These are phyloP conservation scores for Ogataea allantospora DNA, from an alignment of 805 yeast species.

Conservation along the genomic window DNA sequence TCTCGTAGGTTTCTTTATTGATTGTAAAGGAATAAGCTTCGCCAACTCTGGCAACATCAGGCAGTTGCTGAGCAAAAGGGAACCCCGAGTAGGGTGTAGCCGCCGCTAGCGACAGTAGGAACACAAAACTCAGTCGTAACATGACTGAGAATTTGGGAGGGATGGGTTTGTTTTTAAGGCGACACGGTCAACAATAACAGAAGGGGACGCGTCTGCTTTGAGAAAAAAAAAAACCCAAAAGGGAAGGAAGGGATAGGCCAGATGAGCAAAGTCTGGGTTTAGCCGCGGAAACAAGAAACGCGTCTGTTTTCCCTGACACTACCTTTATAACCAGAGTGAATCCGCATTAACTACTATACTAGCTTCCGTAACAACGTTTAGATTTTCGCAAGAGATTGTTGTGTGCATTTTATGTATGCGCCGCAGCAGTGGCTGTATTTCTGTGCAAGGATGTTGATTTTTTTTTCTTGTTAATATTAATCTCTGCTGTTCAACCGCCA, in stretches of 20 bases:
- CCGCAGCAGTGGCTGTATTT: background rate
- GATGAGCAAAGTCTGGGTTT: background rate
- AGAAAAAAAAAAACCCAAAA: slow-evolving; percentile 4
- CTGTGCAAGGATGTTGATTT: slow-evolving; percentile 10
- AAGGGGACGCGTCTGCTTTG: slow-evolving; percentile 8
- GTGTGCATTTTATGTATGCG: too few species aligned
- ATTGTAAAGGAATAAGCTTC: slow-evolving; percentile 62
- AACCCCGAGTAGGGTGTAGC: slow-evolving; percentile 61
- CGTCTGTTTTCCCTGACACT: too few species aligned
- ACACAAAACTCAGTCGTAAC: slow-evolving; percentile 9
- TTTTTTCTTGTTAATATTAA: slow-evolving; percentile 7
- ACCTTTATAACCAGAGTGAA: too few species aligned
- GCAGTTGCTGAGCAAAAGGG: slow-evolving; percentile 81
- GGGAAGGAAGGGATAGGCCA: slow-evolving; percentile 4
- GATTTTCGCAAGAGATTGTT: too few species aligned
- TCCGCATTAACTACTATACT: too few species aligned
- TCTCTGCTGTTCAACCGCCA: slow-evolving; percentile 16
- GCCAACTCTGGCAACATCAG: slow-evolving; percentile 79
- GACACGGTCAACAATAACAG: slow-evolving; percentile 8
- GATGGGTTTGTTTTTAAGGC: slow-evolving; percentile 9
- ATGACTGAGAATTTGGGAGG: slow-evolving; percentile 10
- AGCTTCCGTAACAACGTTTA: too few species aligned
- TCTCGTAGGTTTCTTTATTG: slow-evolving; percentile 65
- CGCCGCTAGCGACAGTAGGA: slow-evolving; percentile 7
- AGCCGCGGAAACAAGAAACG: too few species aligned